A percentile compares a stretch with the other conserved stretches of the same genome.
Conservation (phyloP, 257 asterid genomes). For the Ligustrum vulgare region DNA sequence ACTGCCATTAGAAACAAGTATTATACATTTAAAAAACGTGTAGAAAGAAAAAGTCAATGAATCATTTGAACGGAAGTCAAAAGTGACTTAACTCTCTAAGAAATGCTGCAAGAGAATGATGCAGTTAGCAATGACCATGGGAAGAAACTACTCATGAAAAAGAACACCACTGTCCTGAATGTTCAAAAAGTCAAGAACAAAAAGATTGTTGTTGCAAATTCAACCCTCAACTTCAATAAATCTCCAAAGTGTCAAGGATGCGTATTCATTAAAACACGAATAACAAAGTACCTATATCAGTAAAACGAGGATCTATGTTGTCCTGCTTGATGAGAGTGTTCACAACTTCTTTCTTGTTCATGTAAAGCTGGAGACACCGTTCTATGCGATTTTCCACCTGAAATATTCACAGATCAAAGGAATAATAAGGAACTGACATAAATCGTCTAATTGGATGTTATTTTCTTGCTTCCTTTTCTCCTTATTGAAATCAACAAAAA, state of each 20-base stretch:
- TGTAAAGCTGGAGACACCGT: conserved; percentile 68
- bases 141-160: neutral
- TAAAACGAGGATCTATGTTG: conserved; percentile 64
- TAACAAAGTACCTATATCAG: conserved; percentile 59
- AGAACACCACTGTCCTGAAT: neutral
- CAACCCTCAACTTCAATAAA: neutral
- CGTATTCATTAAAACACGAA: conserved; percentile 12
- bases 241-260: neutral
- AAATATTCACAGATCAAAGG: conserved; percentile 18
- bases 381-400: conserved; percentile 83
- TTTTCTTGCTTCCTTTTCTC: neutral
- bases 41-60: neutral
- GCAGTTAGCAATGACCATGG: neutral
- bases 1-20: neutral
- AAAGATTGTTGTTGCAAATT: neutral
- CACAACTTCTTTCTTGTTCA: conserved; percentile 76
- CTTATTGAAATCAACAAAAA: neutral
- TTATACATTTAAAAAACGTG: neutral
- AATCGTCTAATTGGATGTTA: neutral
- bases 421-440: conserved; percentile 15
- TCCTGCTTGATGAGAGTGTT: conserved; percentile 51
- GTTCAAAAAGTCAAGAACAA: neutral
- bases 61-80: neutral
- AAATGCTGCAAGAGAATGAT: neutral
- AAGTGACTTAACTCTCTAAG: neutral